Evolutionary conservation across 2,329 filamentous ascomycete species (phyloP).

Genomic region (Penicillium sp.): DNA sequence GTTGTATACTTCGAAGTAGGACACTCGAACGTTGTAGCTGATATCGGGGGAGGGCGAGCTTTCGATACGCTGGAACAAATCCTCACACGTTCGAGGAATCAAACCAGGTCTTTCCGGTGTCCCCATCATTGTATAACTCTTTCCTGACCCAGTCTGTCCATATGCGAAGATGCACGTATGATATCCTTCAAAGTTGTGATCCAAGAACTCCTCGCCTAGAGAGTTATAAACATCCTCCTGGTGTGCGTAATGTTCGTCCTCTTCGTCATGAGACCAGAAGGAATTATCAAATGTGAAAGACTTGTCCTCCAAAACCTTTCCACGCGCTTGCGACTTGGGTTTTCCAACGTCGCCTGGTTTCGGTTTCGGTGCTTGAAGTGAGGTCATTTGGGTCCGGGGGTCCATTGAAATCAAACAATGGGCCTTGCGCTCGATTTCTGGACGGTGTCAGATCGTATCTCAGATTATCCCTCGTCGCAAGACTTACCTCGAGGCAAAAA

Average conservation of each 20-base stretch:
- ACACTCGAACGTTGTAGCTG: conserved; percentile 95
- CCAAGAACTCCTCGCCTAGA: conserved; percentile 92
- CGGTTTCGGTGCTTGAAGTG: conserved; percentile 69
- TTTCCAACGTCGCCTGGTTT: conserved; percentile 53
- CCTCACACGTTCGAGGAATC: conserved; percentile 93
- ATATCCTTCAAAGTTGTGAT: conserved; percentile 99
- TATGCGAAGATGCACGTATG: conserved; percentile 99
- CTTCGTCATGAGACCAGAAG: conserved; percentile 88
- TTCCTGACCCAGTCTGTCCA: conserved; percentile 94
- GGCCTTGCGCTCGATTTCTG: conserved; percentile 79
- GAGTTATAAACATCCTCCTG: conserved; percentile 94
- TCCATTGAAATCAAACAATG: conserved; percentile 92
- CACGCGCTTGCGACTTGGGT: conserved; percentile 62
- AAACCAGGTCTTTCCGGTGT: conserved; percentile 79
- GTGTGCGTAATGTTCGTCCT: conserved; percentile 81
- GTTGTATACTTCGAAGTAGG: conserved; percentile 99
- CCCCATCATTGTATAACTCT: conserved; percentile 99
- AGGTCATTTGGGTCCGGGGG: conserved; percentile 81
- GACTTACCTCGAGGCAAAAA: conserved; percentile 73
- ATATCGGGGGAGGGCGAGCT: conserved; percentile 83
- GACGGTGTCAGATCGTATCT: conserved; percentile 2
- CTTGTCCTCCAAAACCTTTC: conserved; percentile 79
- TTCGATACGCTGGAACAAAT: conserved; percentile 91
- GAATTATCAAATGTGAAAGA: conserved; percentile 95
- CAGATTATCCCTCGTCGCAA: neutral